Conservation (phyloP, 768 basidiomycete species). For the Lentinus tigrinus region DNA sequence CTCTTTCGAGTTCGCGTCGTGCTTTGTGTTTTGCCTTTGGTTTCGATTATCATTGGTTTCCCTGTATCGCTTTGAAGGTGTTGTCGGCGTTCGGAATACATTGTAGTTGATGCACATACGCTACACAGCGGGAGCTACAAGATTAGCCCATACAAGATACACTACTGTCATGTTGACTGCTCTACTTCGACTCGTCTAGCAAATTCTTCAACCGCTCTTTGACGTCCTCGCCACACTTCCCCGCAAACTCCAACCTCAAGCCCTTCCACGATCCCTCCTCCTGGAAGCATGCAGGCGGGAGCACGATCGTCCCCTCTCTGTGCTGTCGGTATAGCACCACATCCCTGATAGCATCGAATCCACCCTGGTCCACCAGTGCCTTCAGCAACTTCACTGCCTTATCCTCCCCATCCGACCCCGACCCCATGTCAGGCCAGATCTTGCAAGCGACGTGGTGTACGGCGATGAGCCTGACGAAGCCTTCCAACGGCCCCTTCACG, state of each 20-base stretch:
- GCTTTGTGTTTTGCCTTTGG: no score
- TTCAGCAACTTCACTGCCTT: constrained; percentile 44
- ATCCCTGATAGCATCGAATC: constrained; percentile 45
- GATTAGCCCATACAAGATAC: no score
- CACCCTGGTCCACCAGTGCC: constrained; percentile 51
- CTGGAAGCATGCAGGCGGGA: constrained; percentile 54
- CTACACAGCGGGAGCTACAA: no score
- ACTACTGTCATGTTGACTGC: no score
- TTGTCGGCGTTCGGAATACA: no score
- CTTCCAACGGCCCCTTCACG: constrained; percentile 38
- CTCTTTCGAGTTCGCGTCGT: no score
- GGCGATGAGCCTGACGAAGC: constrained; percentile 65
- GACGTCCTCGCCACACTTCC: constrained; percentile 19
- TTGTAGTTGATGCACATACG: no score
- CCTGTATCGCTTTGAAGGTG: no score
- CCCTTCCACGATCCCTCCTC: constrained; percentile 15
- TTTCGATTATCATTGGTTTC: no score
- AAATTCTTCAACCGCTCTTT: constrained; percentile 22
- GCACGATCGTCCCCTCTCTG: constrained; percentile 32
- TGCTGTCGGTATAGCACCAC: constrained; percentile 59
- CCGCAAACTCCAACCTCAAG: constrained; percentile 24
- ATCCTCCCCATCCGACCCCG: constrained; percentile 29
- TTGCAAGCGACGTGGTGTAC: constrained; percentile 76
- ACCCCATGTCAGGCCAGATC: constrained; percentile 68
- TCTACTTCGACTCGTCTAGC: constrained; percentile 2